Conservation (phyloP, 1,139 yeast species). For the Petasospora rhodanensis region DNA sequence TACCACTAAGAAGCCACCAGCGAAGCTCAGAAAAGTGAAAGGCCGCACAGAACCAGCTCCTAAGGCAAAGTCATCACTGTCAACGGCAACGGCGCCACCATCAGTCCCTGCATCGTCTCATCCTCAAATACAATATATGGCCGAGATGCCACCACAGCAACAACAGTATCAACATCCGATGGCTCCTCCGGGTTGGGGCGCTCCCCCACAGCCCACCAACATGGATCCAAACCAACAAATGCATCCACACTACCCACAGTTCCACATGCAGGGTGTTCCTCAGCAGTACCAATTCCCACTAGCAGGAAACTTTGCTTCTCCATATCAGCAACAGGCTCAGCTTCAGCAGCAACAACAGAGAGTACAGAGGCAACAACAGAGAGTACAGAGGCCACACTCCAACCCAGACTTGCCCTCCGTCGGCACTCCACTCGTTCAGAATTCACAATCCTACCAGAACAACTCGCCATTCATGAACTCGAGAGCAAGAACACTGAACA, state of each 20-base stretch:
- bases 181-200: no score
- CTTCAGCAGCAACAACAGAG: conserved; percentile 6
- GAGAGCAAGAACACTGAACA: conserved; percentile 18
- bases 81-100: no score
- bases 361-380: conserved; percentile 5
- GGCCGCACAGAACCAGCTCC: no score
- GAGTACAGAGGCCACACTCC: no score
- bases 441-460: conserved; percentile 2
- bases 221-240: conserved; percentile 9
- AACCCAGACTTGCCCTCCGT: no score
- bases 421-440: conserved; percentile 7
- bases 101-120: no score
- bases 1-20: conserved; percentile 12
- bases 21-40: conserved; percentile 14
- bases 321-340: no score
- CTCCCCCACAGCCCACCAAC: conserved; percentile 4
- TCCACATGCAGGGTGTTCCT: conserved; percentile 3
- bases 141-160: no score
- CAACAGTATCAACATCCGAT: no score
- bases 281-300: conserved; percentile 10
- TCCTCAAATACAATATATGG: no score
- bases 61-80: no score
- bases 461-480: conserved; percentile 16
- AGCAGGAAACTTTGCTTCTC: conserved; percentile 6
- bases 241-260: conserved; percentile 1